Evolutionary conservation across 2,329 filamentous ascomycete genomes (phyloP), one percentile per base, ranked within the genome.

Genomic region (Phoma sp.): DNA sequence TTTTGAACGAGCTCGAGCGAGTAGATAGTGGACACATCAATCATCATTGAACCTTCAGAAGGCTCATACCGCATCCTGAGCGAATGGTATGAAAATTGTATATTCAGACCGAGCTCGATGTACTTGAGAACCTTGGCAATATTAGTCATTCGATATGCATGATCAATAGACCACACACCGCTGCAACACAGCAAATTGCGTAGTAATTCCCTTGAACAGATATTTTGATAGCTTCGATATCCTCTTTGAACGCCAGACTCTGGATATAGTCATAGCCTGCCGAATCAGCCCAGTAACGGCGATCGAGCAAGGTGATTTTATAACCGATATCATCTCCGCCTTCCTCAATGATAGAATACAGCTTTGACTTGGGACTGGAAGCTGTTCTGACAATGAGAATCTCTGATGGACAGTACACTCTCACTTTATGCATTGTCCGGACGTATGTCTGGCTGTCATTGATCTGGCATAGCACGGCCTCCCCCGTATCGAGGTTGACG

Each of bases 1-100:
- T 97, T 99, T 66, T 96, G 91, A 24, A 98, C 89, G 5, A 99
- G 82, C 71, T 99, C 95, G 3, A 99, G 80, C 0, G 91, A 91
- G 33, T 88, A 83, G 25, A 97, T 91, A 0, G 93, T 96, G 0
- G 91, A 89, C 2, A 95, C 82, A 66, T 97, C 93, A 64, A 98
- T 96, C 84, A 96, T 91, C 93, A 98, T 96, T 0, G 91, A 90
- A 23, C 93, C 90, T 69, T 96, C 90, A 0, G 91, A 92, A 1
- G 92, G 89, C 66, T 93, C 88, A 63, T 96, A 97, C 59, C 86
- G 88, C 67, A 98, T 89, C 3, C 91, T 86, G 29, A 98, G 82
- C 18, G 93, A 93, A 69, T 95, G 88, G n/a, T 83, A 80, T 3
- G 86, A 82, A 69, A 96, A 95, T 0, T 82, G 85, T 55, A 88